These are phyloP conservation scores for Phellopilus nigrolimitatus DNA, from an alignment of 1,284 basidiomycete species.

Conservation along the genomic window DNA sequence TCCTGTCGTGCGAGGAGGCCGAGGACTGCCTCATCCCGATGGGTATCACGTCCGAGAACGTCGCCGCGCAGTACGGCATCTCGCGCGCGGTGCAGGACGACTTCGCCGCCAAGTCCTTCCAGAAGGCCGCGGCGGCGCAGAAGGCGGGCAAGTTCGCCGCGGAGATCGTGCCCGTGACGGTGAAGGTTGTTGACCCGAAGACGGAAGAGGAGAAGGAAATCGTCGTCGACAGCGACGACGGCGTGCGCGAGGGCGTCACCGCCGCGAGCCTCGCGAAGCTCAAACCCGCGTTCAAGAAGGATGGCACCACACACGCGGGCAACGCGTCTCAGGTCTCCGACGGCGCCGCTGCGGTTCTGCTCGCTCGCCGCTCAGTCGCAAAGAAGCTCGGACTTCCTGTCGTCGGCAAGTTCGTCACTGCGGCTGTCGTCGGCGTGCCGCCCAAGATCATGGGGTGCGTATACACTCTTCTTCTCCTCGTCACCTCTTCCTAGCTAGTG, in stretches of 20 bases:
- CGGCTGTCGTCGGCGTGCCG: conserved; percentile 78
- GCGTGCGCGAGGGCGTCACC: conserved; percentile 89
- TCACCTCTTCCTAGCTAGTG: background rate
- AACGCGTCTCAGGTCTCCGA: conserved; percentile 98
- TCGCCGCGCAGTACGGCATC: conserved; percentile 75
- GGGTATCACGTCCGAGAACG: conserved; percentile 98
- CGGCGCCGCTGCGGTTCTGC: conserved; percentile 91
- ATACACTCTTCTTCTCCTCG: background rate
- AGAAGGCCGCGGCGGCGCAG: conserved; percentile 86
- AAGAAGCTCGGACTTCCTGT: conserved; percentile 89
- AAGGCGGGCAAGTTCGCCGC: conserved; percentile 88
- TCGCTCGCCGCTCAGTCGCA: conserved; percentile 82
- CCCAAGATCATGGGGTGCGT: conserved; percentile 76
- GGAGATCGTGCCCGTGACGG: conserved; percentile 87
- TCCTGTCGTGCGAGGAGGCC: conserved; percentile 77
- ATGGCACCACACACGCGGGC: conserved; percentile 89
- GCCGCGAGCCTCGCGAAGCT: conserved; percentile 83
- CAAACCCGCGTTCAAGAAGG: conserved; percentile 89
- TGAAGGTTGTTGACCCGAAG: conserved; percentile 78
- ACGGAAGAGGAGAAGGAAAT: conserved; percentile 77
- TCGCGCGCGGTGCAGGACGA: conserved; percentile 75
- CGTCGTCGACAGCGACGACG: conserved; percentile 86
- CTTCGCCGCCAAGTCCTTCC: conserved; percentile 84
- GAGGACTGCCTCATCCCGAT: conserved; percentile 94
- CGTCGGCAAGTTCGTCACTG: conserved; percentile 86